Evolutionary conservation across 352 stramenopile species (phyloP).

Genomic region (Phytophthora rubi): DNA sequence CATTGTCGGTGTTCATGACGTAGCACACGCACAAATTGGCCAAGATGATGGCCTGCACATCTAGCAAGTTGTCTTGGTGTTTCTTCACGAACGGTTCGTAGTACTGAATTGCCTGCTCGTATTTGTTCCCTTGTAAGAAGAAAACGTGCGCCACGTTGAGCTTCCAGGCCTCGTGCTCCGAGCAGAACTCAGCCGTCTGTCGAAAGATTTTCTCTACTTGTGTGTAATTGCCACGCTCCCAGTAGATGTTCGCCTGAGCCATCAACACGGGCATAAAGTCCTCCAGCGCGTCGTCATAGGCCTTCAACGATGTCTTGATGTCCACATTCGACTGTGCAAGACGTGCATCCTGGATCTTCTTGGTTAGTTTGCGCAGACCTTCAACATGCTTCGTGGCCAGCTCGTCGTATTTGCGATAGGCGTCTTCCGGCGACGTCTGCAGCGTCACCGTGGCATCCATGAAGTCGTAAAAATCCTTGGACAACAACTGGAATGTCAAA

Average conservation of each 20-base stretch:
- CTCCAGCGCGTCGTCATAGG: slow-evolving; percentile 95
- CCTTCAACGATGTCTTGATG: slow-evolving; percentile 92
- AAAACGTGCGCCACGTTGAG: slow-evolving; percentile 97
- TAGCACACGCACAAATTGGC: slow-evolving; percentile 97
- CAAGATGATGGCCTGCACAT: slow-evolving; percentile 96
- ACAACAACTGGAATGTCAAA: slow-evolving; percentile 94
- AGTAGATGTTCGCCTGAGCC: slow-evolving; percentile 96
- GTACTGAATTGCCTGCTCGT: slow-evolving; percentile 92
- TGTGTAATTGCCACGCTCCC: slow-evolving; percentile 96
- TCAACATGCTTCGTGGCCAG: slow-evolving; percentile 95
- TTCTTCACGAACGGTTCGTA: slow-evolving; percentile 97
- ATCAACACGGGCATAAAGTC: slow-evolving; percentile 97
- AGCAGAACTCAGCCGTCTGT: slow-evolving; percentile 95
- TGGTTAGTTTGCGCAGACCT: slow-evolving; percentile 92
- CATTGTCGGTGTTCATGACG: slow-evolving; percentile 98
- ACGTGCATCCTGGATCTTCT: slow-evolving; percentile 94
- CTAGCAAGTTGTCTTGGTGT: slow-evolving; percentile 90
- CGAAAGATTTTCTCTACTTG: slow-evolving; percentile 97
- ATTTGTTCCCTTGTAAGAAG: slow-evolving; percentile 94
- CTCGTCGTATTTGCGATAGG: slow-evolving; percentile 94
- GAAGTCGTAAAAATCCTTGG: slow-evolving; percentile 95
- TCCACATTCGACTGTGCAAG: slow-evolving; percentile 92
- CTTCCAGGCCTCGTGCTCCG: slow-evolving; percentile 95
- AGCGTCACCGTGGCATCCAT: slow-evolving; percentile 95
- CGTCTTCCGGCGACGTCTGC: slow-evolving; percentile 94